Conservation (phyloP, 2,329 filamentous ascomycete species). For the Torrubiellomyces zombiae region DNA sequence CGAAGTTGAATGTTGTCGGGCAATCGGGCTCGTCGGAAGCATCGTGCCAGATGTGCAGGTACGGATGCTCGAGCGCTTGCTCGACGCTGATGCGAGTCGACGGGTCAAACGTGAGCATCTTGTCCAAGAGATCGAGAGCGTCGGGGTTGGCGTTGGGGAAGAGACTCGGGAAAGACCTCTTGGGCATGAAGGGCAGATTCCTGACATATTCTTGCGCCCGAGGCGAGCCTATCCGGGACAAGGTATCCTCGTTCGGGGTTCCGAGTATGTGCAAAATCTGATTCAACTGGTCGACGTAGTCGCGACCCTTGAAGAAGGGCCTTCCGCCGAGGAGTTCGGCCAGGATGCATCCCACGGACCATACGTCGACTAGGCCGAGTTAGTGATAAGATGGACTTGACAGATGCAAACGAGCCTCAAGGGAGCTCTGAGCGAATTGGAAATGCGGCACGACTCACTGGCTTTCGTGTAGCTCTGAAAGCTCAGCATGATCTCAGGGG, state of each 20-base stretch:
- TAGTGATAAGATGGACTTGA: too few relatives aligned
- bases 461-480: slow-evolving; percentile 99
- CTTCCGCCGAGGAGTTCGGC: slow-evolving; percentile 90
- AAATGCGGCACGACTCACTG: slow-evolving; percentile 48
- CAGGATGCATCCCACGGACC: slow-evolving; percentile 96
- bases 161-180: slow-evolving; percentile 72
- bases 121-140: slow-evolving; percentile 84
- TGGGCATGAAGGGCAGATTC: slow-evolving; percentile 88
- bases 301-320: slow-evolving; percentile 97
- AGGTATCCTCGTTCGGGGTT: slow-evolving; percentile 87
- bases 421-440: background rate
- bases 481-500: slow-evolving; percentile 97
- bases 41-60: slow-evolving; percentile 97
- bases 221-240: slow-evolving; percentile 83
- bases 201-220: slow-evolving; percentile 96
- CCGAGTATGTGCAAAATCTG: slow-evolving; percentile 97
- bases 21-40: slow-evolving; percentile 89
- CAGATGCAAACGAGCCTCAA: background rate
- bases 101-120: slow-evolving; percentile 95
- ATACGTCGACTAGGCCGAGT: slow-evolving; percentile 98
- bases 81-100: slow-evolving; percentile 87
- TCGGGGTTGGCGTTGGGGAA: slow-evolving; percentile 95
- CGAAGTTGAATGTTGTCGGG: slow-evolving; percentile 91
- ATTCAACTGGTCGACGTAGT: slow-evolving; percentile 98
- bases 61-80: slow-evolving; percentile 87